Evolutionary conservation across 495 filamentous ascomycete genomes (phyloP), one percentile per base, ranked within the genome.

Genomic region (Aspergillus cavernicola): DNA sequence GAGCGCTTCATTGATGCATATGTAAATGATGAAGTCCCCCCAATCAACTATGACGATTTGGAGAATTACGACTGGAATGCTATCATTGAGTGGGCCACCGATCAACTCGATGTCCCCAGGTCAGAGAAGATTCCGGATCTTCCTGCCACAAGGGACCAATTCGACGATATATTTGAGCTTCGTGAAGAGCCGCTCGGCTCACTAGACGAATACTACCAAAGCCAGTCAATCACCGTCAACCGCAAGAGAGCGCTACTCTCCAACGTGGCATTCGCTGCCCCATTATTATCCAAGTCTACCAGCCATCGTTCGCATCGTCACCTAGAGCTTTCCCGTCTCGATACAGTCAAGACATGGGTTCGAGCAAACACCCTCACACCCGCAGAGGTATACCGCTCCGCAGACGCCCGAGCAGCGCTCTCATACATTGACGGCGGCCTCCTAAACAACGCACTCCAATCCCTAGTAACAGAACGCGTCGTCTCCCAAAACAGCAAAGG

Each of bases 1-100:
- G 75, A 83, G 28, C 74, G 75, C 13, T 96, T 89, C 63, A 68
- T 91, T 16, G 75, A 80, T 36, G 95, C 89, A 0, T 97, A 96
- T 60, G 80, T 80, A 43, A 75, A 78, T 3, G 79, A 80, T 8
- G 73, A 86, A 44, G 55, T 97, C 0, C 85, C 87, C 2, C 60
- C 70, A 2, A 77, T 99, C 26, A 76, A 96, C 66, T 92, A 83
- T 54, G 70, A 84, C 32, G 66, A 95, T 55, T 72, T 90, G 5
- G 71, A 82, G 28, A 73, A 69, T 10, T 95, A 95, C 59, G 85
- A 96, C 62, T 95, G 93, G 89, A 73, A 77, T 24, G 66, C 63
- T 32, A 62, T 96, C 10, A 78, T 95, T 23, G 77, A 86, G 11
- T 98, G 93, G 93, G 81, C 82, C 13, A 67, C 67, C 36, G 65